Conservation (phyloP, 129 eudicot species). For the Silybum marianum region DNA sequence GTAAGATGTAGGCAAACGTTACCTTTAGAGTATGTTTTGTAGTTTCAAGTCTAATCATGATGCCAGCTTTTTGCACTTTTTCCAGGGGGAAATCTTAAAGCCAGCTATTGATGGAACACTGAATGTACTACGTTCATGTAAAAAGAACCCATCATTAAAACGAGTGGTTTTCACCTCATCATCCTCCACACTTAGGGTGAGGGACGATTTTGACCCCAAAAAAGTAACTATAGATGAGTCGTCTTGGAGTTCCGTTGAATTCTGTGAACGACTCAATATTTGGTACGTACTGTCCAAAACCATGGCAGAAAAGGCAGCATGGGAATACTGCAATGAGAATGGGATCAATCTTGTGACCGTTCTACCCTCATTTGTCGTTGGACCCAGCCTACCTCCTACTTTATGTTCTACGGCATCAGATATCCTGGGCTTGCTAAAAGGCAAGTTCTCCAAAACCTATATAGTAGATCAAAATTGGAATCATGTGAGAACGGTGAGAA, state of each 20-base stretch:
- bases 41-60: not conserved
- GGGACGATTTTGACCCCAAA: conserved; percentile 48
- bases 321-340: conserved; percentile 81
- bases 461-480: not conserved
- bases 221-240: conserved; percentile 69
- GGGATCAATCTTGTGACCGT: conserved; percentile 71
- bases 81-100: conserved; percentile 69
- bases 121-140: conserved; percentile 85
- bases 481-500: not conserved
- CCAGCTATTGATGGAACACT: conserved; percentile 93
- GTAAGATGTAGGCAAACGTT: not conserved
- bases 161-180: conserved; percentile 96
- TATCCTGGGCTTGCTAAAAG: conserved; percentile 80
- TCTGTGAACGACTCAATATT: conserved; percentile 65
- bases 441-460: conserved; percentile 26
- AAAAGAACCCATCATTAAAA: conserved; percentile 63
- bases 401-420: conserved; percentile 79
- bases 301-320: conserved; percentile 85
- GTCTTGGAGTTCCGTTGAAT: conserved; percentile 80
- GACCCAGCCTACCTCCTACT: conserved; percentile 79
- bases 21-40: conserved; percentile 25
- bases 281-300: conserved; percentile 89
- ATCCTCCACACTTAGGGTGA: conserved; percentile 78
- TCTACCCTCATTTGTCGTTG: conserved; percentile 77
- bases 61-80: not conserved